phyloP scores from a whole-genome alignment of 495 filamentous ascomycete species.

The Margaritispora aquatica region DNA sequence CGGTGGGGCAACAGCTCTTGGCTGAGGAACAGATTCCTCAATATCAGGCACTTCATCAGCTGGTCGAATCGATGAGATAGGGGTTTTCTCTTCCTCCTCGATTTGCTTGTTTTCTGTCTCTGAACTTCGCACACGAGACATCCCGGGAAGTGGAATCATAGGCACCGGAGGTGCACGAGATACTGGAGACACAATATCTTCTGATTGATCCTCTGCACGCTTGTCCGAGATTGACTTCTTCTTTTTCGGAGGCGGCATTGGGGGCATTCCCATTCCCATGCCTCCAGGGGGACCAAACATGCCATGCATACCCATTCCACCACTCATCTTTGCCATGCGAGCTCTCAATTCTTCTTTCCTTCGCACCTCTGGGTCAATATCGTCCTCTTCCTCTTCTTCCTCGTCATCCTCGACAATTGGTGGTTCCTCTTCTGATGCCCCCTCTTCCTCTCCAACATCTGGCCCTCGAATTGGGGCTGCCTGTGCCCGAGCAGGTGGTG shows the following conservation, averaged over 20 bases:
- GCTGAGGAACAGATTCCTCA: conserved; percentile 52
- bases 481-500: conserved; percentile 24
- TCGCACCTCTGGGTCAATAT: conserved; percentile 84
- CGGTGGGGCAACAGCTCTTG: conserved; percentile 43
- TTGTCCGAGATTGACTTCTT: conserved; percentile 44
- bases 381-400: conserved; percentile 75
- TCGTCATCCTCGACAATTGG: conserved; percentile 49
- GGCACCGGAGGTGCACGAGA: conserved; percentile 62
- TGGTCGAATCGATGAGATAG: conserved; percentile 28
- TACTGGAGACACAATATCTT: conserved; percentile 36
- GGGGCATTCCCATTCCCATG: conserved; percentile 39
- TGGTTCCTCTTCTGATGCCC: conserved; percentile 36
- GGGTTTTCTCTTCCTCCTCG: conserved; percentile 25
- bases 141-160: conserved; percentile 69
- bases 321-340: conserved; percentile 97
- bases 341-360: conserved; percentile 85
- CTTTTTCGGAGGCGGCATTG: conserved; percentile 54
- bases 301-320: conserved; percentile 94
- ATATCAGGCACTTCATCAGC: conserved; percentile 53
- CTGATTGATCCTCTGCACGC: conserved; percentile 37
- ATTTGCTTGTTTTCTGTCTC: conserved; percentile 23
- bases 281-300: conserved; percentile 81
- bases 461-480: conserved; percentile 21
- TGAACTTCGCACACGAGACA: conserved; percentile 46
- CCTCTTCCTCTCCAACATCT: conserved; percentile 31